Evolutionary conservation across 2,329 filamentous ascomycete species (phyloP).

Genomic region (Claviceps sp.): DNA sequence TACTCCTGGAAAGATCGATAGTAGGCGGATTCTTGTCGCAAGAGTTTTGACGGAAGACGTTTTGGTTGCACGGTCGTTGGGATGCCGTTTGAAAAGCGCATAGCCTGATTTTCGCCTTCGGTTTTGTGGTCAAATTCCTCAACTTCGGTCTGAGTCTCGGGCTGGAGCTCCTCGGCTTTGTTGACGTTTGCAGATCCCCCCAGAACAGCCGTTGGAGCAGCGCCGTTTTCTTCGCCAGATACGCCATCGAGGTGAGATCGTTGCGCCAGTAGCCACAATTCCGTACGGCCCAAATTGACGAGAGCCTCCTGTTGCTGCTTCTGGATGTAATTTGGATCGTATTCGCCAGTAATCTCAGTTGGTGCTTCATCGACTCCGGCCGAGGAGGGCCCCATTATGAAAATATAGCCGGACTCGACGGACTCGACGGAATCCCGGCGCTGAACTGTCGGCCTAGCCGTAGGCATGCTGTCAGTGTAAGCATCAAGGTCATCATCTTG

Average conservation of each 20-base stretch:
- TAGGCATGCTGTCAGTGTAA: constrained; percentile 50
- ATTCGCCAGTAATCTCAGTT: constrained; percentile 54
- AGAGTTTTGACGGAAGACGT: constrained; percentile 37
- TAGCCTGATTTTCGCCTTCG: constrained; percentile 50
- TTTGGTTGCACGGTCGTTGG: constrained; percentile 32
- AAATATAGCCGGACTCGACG: constrained; percentile 13
- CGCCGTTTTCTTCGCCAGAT: constrained; percentile 29
- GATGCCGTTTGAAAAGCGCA: constrained; percentile 54
- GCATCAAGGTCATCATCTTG: constrained; percentile 23
- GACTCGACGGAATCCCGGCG: constrained; percentile 18
- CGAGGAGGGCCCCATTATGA: constrained; percentile 17
- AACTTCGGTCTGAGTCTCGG: constrained; percentile 7
- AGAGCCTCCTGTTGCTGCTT: constrained; percentile 59
- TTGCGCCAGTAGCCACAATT: constrained; percentile 75
- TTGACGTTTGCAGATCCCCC: constrained; percentile 21
- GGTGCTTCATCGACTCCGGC: constrained; percentile 38
- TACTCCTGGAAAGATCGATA: constrained; percentile 76
- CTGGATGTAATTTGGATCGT: constrained; percentile 60
- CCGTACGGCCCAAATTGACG: constrained; percentile 71
- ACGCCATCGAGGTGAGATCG: constrained; percentile 61
- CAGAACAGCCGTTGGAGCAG: constrained; percentile 22
- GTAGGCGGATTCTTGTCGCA: constrained; percentile 61
- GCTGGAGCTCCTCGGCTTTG: constrained; percentile 4
- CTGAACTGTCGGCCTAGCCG: constrained; percentile 39
- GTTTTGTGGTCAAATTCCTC: constrained; percentile 15